Base-by-base conservation (phyloP, 2,329 filamentous ascomycete genomes). In the Aspergillus sp. region DNA sequence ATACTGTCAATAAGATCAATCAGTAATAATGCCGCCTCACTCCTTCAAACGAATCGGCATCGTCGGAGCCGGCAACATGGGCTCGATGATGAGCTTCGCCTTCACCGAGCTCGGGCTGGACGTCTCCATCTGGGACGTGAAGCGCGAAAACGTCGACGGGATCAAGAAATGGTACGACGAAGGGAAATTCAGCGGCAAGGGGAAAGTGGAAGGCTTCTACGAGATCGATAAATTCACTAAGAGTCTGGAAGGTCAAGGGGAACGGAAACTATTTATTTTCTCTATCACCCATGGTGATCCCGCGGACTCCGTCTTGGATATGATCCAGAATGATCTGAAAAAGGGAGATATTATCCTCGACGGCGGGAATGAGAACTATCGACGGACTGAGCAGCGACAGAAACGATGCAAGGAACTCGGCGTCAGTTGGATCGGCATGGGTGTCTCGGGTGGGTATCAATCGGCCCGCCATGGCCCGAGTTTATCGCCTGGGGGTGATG, bases 371-470 rank as follows among this genome's bases (percentile, higher is more conserved):
- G 88, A 91, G 73, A 80, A 88, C 69, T 90, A 86, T 74, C 75
- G 81, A 38, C 85, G 84, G 50, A 90, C 88, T 0, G 85, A 91
- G 69, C 73, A 85, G 10, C 77, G 87, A 41, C 88, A 90, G 67
- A 78, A 78, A 30, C 83, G 85, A 58, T 82, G 86, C 44, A 78
- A 81, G 2, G 75, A 80, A 0, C 80, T 83, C 23, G 86, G 86
- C 0, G 81, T 90, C n/a, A 79, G 81, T 41, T 90, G 88, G 71
- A 82, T 90, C 57, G 88, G 88, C 2, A 85, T 85, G 70, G 88
- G 88, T 38, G 87, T 91, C 1, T 88, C 83, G 41, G 88, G 88
- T 8, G 88, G 88, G 0, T 90, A 90, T 70, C 87, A 90, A 69
- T 84, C 85, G 50, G 88, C 88, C 2, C 79, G 87, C 42, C 79